Evolutionary conservation across 108 stramenopile species (phyloP), one percentile per base, ranked within the genome.

Genomic region (Asterionellopsis glacialis): DNA sequence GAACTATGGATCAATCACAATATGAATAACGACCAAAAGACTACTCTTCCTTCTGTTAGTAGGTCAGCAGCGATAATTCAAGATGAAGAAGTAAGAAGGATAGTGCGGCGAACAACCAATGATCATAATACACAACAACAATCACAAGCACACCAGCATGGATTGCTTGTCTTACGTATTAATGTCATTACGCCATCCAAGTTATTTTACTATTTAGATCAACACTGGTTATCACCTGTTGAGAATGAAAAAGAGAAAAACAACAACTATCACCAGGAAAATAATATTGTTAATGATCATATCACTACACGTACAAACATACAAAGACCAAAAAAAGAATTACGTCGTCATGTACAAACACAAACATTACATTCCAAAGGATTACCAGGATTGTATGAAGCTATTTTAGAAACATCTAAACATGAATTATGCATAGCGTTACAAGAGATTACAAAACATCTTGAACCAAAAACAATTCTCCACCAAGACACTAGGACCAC

Each of bases 341-440:
- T 15, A 15, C 1, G 6, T 9, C 22, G 22, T 25, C 1, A 54
- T 1, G 23, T 9, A 54, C n/a, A 65, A 38, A 38, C 23, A 4
- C n/a, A 18, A 14, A 57, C 52, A 18, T 33, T 33, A 33, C 33
- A 33, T 33, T 33, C 33, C 33, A 33, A 33, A 7, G 79, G 79
- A 19, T 51, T 80, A 14, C 15, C 56, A 6, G 79, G 79, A 12
- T 57, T 76, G 52, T 71, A 80, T 45, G 71, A 80, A 59, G 72
- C 74, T 0, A 80, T 80, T 28, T 43, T 80, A 49, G 63, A 74
- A 61, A 73, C 72, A 16, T 69, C 72, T 25, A 44, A 51, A 38
- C 2, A 42, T 13, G 72, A 55, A 21, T 18, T 80, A 12, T 55
- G 53, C 12, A 13, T 22, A 19, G 79, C 73, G 1, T 39, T 80